Evolutionary conservation across 495 filamentous ascomycete genomes (phyloP).

Genomic region (Tuber brumale): DNA sequence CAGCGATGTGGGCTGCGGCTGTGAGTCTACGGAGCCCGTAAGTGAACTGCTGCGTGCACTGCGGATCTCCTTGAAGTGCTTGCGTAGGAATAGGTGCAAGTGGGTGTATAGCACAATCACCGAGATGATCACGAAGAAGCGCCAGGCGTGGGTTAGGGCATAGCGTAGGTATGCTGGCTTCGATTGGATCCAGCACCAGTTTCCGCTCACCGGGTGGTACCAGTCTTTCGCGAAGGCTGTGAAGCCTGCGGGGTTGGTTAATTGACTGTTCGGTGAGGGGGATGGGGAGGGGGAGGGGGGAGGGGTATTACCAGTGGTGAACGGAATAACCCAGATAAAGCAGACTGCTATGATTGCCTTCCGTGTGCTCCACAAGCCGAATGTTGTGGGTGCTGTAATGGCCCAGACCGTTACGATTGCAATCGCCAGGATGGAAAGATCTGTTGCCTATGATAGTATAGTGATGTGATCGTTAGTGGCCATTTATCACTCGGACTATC

Average conservation of each 20-base stretch:
- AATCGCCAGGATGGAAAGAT: slow-evolving; percentile 7
- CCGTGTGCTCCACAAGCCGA: background rate
- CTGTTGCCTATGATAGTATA: background rate
- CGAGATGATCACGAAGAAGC: slow-evolving; percentile 5
- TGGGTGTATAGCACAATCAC: background rate
- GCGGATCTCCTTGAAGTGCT: background rate
- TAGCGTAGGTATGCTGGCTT: slow-evolving; percentile 12
- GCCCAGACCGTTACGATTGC: slow-evolving; percentile 1
- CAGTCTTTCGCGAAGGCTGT: slow-evolving; percentile 7
- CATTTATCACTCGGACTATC: background rate
- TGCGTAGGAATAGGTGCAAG: background rate
- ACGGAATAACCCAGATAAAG: background rate
- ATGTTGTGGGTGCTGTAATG: background rate
- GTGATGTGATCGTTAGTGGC: background rate
- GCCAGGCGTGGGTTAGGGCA: slow-evolving; percentile 14
- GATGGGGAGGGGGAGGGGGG: background rate
- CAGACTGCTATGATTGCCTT: background rate
- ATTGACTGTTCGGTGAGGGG: background rate
- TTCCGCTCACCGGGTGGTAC: slow-evolving; percentile 11
- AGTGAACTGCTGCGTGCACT: background rate
- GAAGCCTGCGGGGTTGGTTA: background rate
- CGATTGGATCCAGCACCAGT: slow-evolving; percentile 20
- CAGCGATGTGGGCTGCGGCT: too few relatives aligned
- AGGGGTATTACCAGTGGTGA: background rate
- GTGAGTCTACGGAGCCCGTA: background rate